A percentile compares a stretch with the other conserved stretches of the same genome.
phyloP scores from a whole-genome alignment of 768 basidiomycete species.

The Lactarius evosmus region DNA sequence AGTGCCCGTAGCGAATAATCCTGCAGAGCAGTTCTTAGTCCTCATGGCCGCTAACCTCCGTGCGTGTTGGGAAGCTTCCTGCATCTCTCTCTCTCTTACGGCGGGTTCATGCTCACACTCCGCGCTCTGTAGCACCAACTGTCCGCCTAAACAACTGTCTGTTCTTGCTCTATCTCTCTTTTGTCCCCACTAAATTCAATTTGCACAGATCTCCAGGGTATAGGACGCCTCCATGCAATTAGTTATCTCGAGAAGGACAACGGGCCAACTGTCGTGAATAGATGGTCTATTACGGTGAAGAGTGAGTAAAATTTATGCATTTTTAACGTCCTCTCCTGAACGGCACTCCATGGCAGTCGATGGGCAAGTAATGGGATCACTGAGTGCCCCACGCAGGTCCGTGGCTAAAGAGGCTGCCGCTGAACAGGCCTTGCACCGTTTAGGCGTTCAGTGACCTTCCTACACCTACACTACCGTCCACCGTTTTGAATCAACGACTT shows the following conservation, averaged over 20 bases:
- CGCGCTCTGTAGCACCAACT: conserved; percentile 10
- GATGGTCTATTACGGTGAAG: conserved; percentile 19
- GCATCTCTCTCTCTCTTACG: neutral
- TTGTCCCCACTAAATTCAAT: neutral
- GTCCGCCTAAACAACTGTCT: conserved; percentile 27
- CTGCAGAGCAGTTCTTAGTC: neutral
- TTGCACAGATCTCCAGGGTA: conserved; percentile 18
- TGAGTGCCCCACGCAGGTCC: conserved; percentile 42
- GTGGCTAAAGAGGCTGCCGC: conserved; percentile 38
- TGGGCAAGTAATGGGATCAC: conserved; percentile 43
- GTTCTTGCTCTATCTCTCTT: neutral
- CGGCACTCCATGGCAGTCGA: conserved; percentile 6
- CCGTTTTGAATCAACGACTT: neutral
- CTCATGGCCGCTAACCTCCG: conserved; percentile 9
- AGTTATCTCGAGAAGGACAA: conserved; percentile 20
- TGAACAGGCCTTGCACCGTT: conserved; percentile 29
- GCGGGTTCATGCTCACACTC: neutral
- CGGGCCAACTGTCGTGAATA: conserved; percentile 10
- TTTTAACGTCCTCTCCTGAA: neutral
- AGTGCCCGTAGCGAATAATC: neutral
- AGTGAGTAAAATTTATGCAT: conserved; percentile 28
- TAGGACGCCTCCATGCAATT: neutral
- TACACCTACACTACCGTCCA: neutral
- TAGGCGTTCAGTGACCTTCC: conserved; percentile 22
- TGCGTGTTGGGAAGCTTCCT: conserved; percentile 4